Evolutionary conservation across 2,329 filamentous ascomycete species (phyloP).

Genomic region (Tolypocladium sp.): DNA sequence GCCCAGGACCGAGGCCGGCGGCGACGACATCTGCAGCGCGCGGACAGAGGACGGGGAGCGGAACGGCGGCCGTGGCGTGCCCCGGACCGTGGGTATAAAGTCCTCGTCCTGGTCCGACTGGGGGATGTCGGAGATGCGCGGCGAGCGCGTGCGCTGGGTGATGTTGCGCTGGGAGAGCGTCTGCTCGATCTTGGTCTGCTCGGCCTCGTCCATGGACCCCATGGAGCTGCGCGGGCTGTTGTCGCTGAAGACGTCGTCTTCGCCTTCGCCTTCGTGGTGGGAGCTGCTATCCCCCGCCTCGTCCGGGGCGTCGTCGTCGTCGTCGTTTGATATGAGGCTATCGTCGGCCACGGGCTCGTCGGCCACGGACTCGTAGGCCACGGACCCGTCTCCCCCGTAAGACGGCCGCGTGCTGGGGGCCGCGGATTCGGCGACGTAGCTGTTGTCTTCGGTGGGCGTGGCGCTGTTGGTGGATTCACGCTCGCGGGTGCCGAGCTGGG

Average conservation of each 20-base stretch:
- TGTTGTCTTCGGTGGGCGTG: conserved; percentile 8
- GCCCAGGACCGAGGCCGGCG: conserved; percentile 46
- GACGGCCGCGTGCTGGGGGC: conserved; percentile 9
- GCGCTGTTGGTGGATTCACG: not conserved
- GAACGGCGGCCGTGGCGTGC: conserved; percentile 54
- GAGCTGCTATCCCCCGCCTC: conserved; percentile 36
- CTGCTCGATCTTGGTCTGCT: conserved; percentile 23
- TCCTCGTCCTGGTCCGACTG: conserved; percentile 35
- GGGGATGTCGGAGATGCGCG: conserved; percentile 41
- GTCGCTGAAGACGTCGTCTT: conserved; percentile 52
- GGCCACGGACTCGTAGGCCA: no score
- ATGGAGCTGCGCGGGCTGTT: conserved; percentile 48
- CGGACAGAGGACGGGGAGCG: conserved; percentile 61
- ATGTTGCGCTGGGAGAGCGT: conserved; percentile 17
- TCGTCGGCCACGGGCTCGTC: conserved; percentile 8
- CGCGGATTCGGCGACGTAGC: conserved; percentile 15
- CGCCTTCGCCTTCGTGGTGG: conserved; percentile 42
- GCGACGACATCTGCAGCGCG: conserved; percentile 64
- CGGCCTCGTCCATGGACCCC: conserved; percentile 36
- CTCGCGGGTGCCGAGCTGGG: conserved; percentile 29
- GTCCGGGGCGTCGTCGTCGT: conserved; percentile 8
- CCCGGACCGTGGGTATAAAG: conserved; percentile 46
- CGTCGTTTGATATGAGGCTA: conserved; percentile 4
- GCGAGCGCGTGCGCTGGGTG: conserved; percentile 19
- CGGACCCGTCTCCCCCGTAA: conserved; percentile 11